Evolutionary conservation across 441 rosid species (phyloP).

Genomic region (Adansonia gregorii): DNA sequence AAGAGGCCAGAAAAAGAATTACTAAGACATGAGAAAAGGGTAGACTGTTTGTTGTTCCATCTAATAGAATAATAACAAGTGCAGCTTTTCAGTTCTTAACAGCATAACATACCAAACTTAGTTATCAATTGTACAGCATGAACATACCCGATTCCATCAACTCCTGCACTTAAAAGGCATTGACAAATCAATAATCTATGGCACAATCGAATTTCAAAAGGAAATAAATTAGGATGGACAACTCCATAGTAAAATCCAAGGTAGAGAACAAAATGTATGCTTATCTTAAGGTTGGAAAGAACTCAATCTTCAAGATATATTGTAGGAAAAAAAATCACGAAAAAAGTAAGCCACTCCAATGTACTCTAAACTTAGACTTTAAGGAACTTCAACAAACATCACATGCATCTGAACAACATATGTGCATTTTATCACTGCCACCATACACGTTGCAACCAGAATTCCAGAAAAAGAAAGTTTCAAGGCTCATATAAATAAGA

Average conservation of each 20-base stretch:
- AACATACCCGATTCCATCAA: conserved; percentile 82
- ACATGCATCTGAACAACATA: conserved; percentile 5
- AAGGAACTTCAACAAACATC: background rate
- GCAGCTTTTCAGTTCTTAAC: conserved; percentile 7
- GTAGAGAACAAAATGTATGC: background rate
- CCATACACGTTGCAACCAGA: conserved; percentile 3
- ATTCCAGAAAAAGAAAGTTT: background rate
- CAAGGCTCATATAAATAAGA: conserved; percentile 12
- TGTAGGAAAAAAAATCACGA: conserved; percentile 12
- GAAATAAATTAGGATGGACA: conserved; percentile 5
- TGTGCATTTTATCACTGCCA: background rate
- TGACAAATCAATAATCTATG: conserved; percentile 25
- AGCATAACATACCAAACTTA: conserved; percentile 64
- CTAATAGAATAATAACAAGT: conserved; percentile 13
- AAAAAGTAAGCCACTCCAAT: conserved; percentile 7
- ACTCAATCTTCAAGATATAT: conserved; percentile 13
- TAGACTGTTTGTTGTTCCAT: conserved; percentile 6
- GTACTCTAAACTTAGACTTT: background rate
- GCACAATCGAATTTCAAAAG: conserved; percentile 10
- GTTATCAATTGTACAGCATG: conserved; percentile 75
- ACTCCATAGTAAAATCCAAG: background rate
- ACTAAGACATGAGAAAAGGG: background rate
- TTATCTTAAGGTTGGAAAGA: background rate
- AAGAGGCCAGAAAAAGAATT: background rate
- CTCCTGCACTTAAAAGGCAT: conserved; percentile 60